phyloP scores from a whole-genome alignment of 1,284 basidiomycete species.

The Vanrija sp. region DNA sequence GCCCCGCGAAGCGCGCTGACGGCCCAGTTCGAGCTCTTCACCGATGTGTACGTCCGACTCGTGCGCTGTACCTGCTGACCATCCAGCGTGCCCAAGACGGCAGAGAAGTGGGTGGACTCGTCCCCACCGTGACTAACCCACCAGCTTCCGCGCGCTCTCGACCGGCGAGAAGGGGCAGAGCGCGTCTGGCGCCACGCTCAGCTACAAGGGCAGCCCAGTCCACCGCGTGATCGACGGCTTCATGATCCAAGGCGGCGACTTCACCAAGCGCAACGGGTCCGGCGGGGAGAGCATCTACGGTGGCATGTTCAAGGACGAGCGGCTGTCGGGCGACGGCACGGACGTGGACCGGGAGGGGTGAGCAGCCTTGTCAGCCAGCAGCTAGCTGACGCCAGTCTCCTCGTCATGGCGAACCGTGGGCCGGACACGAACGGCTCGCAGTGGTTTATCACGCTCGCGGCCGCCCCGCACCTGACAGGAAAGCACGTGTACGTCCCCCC shows the following conservation, averaged over 20 bases:
- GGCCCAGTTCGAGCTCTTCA: slow-evolving; percentile 77
- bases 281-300: slow-evolving; percentile 53
- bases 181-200: slow-evolving; percentile 62
- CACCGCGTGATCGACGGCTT: slow-evolving; percentile 78
- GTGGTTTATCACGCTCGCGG: slow-evolving; percentile 49
- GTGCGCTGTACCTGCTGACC: background rate
- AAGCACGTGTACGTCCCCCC: slow-evolving; percentile 53
- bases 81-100: slow-evolving; percentile 69
- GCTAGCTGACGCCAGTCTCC: slow-evolving; percentile 29
- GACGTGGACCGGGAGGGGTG: slow-evolving; percentile 47
- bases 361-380: slow-evolving; percentile 11
- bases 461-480: slow-evolving; percentile 50
- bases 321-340: slow-evolving; percentile 37
- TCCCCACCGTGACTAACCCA: no score
- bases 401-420: slow-evolving; percentile 63
- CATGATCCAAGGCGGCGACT: slow-evolving; percentile 80
- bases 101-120: slow-evolving; percentile 80
- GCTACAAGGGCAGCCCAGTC: slow-evolving; percentile 75
- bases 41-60: slow-evolving; percentile 45
- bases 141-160: slow-evolving; percentile 79
- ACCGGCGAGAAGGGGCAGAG: slow-evolving; percentile 80
- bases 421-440: slow-evolving; percentile 58
- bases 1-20: slow-evolving; percentile 2
- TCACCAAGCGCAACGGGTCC: slow-evolving; percentile 55
- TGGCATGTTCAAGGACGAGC: slow-evolving; percentile 46